Conservation (phyloP, 2,329 filamentous ascomycete genomes). For the Myriangium duriaei region DNA sequence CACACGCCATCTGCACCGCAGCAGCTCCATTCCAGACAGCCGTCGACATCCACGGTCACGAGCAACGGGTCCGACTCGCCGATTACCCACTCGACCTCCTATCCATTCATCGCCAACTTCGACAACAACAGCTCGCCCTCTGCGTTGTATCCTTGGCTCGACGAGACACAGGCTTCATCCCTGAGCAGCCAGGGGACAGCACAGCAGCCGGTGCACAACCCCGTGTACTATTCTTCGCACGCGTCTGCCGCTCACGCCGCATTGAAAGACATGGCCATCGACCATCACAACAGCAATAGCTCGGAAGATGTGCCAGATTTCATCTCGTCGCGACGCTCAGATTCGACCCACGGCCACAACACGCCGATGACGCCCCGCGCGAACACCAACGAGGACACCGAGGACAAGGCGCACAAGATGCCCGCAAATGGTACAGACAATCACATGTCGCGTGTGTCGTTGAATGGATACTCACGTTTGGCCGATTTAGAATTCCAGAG, state of each 20-base stretch:
- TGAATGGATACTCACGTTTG: constrained; percentile 54
- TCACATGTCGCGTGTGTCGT: constrained; percentile 22
- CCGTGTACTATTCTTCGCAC: constrained; percentile 18
- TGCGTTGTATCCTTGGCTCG: constrained; percentile 20
- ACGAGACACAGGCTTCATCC: constrained; percentile 17
- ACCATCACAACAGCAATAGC: constrained; percentile 30
- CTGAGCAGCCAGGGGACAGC: constrained; percentile 23
- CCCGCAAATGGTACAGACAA: constrained; percentile 43
- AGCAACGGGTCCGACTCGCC: constrained; percentile 34
- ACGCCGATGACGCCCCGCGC: constrained; percentile 47
- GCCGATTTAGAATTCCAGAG: constrained; percentile 39
- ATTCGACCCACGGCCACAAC: constrained; percentile 48
- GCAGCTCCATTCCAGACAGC: constrained; percentile 11
- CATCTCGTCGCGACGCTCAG: constrained; percentile 43
- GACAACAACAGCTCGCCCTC: constrained; percentile 34
- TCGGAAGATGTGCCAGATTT: constrained; percentile 39
- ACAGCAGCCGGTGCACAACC: constrained; percentile 13
- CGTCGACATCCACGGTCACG: constrained; percentile 29
- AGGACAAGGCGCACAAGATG: constrained; percentile 41
- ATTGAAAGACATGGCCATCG: constrained; percentile 47
- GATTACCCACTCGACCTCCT: constrained; percentile 23
- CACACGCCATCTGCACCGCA: too few relatives aligned
- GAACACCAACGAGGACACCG: constrained; percentile 38
- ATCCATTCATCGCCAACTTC: constrained; percentile 32
- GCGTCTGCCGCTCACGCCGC: constrained; percentile 42